phyloP scores from a whole-genome alignment of 2,329 filamentous ascomycete genomes.

The Fusarium nelsonii region DNA sequence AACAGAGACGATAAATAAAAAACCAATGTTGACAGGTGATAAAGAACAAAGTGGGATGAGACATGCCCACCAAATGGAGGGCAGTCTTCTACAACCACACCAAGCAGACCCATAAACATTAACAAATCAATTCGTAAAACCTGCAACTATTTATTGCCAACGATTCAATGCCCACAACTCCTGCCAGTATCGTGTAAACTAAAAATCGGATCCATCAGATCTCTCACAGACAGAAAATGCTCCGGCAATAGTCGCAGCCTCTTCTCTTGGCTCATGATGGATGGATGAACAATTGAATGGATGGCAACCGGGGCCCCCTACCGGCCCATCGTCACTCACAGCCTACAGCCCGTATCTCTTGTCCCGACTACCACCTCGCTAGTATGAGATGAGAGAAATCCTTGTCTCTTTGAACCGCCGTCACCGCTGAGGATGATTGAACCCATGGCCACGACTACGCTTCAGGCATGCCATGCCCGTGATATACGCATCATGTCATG shows the following conservation, averaged over 20 bases:
- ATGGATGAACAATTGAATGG: no score
- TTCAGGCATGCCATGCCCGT: constrained; percentile 17
- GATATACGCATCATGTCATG: constrained; percentile 7
- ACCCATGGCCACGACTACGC: constrained; percentile 14
- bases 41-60: neutral
- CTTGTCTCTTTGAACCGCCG: constrained; percentile 26
- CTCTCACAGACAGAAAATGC: neutral
- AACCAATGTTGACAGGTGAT: neutral
- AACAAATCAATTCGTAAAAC: neutral
- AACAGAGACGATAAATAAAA: neutral
- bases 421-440: constrained; percentile 27
- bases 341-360: constrained; percentile 40
- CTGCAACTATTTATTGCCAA: neutral
- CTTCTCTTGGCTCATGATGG: constrained; percentile 6
- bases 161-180: neutral
- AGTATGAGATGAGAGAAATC: constrained; percentile 27
- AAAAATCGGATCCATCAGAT: neutral
- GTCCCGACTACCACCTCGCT: constrained; percentile 38
- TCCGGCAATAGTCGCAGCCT: neutral
- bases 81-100: constrained; percentile 6
- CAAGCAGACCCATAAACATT: neutral
- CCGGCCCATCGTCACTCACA: constrained; percentile 26
- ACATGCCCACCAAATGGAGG: neutral
- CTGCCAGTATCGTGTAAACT: neutral
- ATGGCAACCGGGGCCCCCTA: constrained; percentile 12